Percentiles rank a stretch among this genome's conserved stretches.
phyloP scores from a whole-genome alignment of 129 eudicot genomes.

The Heracleum sosnowskyi region DNA sequence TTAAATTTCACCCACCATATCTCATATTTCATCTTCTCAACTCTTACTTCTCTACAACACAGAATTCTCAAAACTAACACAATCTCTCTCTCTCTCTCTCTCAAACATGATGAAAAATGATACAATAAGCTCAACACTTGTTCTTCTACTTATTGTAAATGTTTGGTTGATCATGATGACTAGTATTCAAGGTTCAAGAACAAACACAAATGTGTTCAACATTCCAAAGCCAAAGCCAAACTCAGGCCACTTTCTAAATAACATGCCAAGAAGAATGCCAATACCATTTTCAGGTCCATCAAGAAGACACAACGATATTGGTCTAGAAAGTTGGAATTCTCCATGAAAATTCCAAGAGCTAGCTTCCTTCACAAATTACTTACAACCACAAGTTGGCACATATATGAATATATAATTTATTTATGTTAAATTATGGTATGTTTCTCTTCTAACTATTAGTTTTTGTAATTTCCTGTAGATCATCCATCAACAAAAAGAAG shows the following conservation, averaged over 20 bases:
- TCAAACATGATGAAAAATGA: conserved; percentile 1
- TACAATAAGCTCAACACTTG: background rate
- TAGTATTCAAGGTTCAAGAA: conserved; percentile 33
- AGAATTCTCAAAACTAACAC: background rate
- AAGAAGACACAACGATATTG: conserved; percentile 69
- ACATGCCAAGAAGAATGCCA: conserved; percentile 57
- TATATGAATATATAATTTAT: background rate
- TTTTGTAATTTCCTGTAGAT: background rate
- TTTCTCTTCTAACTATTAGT: background rate
- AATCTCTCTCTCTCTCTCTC: conserved; percentile 8
- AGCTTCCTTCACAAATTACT: background rate
- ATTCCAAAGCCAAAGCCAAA: conserved; percentile 17
- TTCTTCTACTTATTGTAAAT: background rate
- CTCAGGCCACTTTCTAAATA: conserved; percentile 40
- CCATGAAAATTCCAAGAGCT: conserved; percentile 35
- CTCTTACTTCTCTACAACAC: background rate
- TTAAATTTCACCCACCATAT: background rate
- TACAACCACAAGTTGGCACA: too few species aligned
- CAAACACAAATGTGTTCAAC: conserved; percentile 30
- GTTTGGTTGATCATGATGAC: conserved; percentile 12
- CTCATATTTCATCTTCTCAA: background rate
- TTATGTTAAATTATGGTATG: background rate
- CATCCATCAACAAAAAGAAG: background rate
- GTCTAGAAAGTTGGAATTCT: conserved; percentile 38
- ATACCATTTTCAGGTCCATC: conserved; percentile 75